Percentiles rank a stretch among this genome's conserved stretches.
These are phyloP conservation scores for Trypanosoma vivax DNA, from an alignment of 208 protist species.

Conservation along the genomic window DNA sequence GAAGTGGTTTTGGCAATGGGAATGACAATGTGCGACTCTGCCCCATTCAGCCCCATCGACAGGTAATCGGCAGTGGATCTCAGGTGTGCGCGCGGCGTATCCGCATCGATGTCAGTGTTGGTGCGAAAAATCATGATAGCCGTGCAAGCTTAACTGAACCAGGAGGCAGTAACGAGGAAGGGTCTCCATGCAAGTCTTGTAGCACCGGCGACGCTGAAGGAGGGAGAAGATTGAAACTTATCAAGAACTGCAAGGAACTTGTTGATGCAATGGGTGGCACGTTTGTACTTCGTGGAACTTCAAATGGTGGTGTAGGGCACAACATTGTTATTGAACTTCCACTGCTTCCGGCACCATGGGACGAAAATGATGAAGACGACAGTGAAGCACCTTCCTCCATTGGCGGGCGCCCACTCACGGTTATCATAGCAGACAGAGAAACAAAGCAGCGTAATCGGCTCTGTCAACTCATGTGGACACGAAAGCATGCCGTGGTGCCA, in stretches of 20 bases:
- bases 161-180: not conserved
- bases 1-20: not conserved
- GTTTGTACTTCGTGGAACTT: conserved; percentile 5
- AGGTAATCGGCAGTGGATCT: conserved; percentile 2
- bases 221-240: not conserved
- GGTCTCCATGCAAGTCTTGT: too few relatives aligned
- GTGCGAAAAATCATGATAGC: not conserved
- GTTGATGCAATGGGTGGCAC: conserved; percentile 53
- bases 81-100: conserved; percentile 6
- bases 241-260: conserved; percentile 15
- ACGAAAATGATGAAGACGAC: conserved; percentile 29
- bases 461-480: conserved; percentile 73
- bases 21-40: conserved; percentile 5
- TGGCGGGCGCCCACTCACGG: conserved; percentile 42
- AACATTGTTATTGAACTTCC: conserved; percentile 64
- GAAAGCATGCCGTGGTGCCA: conserved; percentile 79
- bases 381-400: not conserved
- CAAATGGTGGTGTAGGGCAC: conserved; percentile 4
- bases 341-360: conserved; percentile 62
- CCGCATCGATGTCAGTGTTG: not conserved
- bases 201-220: not conserved
- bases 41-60: not conserved
- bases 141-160: not conserved
- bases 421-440: conserved; percentile 70
- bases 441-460: conserved; percentile 54